These are phyloP conservation scores for Colletotrichum zoysiae DNA, from an alignment of 2,329 filamentous ascomycete species.

Conservation along the genomic window DNA sequence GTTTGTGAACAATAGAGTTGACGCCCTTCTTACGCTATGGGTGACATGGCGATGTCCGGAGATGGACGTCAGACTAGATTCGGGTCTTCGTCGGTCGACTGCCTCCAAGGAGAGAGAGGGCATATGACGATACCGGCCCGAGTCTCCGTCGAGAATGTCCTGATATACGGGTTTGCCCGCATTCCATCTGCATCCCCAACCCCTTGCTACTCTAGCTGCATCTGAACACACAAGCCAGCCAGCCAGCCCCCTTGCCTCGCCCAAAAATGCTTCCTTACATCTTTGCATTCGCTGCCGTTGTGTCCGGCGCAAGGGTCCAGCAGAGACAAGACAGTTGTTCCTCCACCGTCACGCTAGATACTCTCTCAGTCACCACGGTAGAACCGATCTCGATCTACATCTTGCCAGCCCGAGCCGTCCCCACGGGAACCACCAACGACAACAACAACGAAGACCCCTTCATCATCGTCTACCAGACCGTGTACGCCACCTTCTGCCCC, in stretches of 20 bases:
- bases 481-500: constrained; percentile 36
- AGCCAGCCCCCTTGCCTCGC: not conserved
- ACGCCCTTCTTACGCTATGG: constrained; percentile 13
- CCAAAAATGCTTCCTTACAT: constrained; percentile 29
- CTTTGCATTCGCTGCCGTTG: constrained; percentile 30
- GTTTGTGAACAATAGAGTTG: constrained; percentile 32
- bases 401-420: constrained; percentile 7
- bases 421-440: constrained; percentile 24
- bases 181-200: constrained; percentile 28
- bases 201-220: constrained; percentile 2
- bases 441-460: constrained; percentile 21
- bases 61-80: constrained; percentile 24
- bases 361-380: constrained; percentile 39
- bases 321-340: constrained; percentile 34
- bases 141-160: constrained; percentile 3
- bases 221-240: not conserved
- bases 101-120: not conserved
- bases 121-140: constrained; percentile 19
- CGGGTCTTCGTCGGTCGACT: constrained; percentile 7
- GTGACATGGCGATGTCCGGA: constrained; percentile 32
- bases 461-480: constrained; percentile 30
- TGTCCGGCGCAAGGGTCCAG: constrained; percentile 21
- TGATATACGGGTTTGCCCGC: constrained; percentile 41
- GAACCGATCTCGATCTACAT: constrained; percentile 37
- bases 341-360: constrained; percentile 28